Conservation (phyloP, 768 basidiomycete genomes). For the Lentinus brumalis region DNA sequence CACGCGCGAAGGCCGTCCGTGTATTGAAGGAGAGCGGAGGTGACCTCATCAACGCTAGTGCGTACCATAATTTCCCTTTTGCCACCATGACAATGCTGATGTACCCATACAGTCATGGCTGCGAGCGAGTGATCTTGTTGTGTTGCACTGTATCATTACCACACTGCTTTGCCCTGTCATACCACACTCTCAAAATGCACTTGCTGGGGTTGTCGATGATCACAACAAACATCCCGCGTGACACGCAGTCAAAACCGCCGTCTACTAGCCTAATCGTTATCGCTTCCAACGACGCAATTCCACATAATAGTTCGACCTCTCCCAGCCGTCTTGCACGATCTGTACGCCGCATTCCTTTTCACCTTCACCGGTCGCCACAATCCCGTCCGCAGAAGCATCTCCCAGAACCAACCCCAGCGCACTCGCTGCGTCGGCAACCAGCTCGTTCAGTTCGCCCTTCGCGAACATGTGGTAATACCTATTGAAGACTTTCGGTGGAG, state of each 20-base stretch:
- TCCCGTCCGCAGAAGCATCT: slow-evolving; percentile 12
- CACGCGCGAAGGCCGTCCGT: slow-evolving; percentile 88
- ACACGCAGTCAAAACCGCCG: background rate
- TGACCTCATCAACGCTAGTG: slow-evolving; percentile 96
- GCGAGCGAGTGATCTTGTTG: slow-evolving; percentile 71
- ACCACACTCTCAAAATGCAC: slow-evolving; percentile 14
- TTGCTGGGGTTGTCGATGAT: slow-evolving; percentile 7
- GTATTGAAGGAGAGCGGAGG: slow-evolving; percentile 90
- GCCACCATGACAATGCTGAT: slow-evolving; percentile 8
- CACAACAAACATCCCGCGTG: background rate
- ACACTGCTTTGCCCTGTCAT: slow-evolving; percentile 16
- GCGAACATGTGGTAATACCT: slow-evolving; percentile 98
- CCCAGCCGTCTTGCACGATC: slow-evolving; percentile 78
- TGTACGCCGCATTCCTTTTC: slow-evolving; percentile 51
- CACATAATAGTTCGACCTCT: slow-evolving; percentile 86
- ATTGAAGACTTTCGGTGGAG: slow-evolving; percentile 57
- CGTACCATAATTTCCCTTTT: slow-evolving; percentile 39
- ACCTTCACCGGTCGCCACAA: background rate
- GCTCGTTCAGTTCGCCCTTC: slow-evolving; percentile 67
- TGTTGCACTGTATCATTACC: slow-evolving; percentile 31
- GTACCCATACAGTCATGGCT: slow-evolving; percentile 72
- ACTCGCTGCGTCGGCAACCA: slow-evolving; percentile 65
- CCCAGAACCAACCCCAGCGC: slow-evolving; percentile 59
- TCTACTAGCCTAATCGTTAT: slow-evolving; percentile 17
- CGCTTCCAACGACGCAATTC: slow-evolving; percentile 67